phyloP scores from a whole-genome alignment of 345 rosid genomes.

The Salix udensis region DNA sequence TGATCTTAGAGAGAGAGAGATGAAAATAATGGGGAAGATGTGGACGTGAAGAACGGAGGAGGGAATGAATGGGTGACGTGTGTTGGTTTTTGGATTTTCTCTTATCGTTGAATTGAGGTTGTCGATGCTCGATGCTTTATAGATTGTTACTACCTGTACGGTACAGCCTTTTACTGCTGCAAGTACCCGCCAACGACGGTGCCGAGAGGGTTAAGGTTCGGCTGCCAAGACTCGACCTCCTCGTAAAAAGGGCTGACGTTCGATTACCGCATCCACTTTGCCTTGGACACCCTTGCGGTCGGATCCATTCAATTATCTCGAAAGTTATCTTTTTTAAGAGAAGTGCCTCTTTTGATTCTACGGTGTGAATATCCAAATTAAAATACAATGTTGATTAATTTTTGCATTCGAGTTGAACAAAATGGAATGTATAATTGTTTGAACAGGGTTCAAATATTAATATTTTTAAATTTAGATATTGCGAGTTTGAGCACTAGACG shows the following conservation, averaged over 20 bases:
- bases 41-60: conserved; percentile 37
- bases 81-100: conserved; percentile 24
- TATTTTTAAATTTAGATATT: too few relatives aligned
- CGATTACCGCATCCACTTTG: neutral
- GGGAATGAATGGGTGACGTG: conserved; percentile 29
- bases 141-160: neutral
- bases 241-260: neutral
- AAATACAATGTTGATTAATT: too few relatives aligned
- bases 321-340: too few relatives aligned
- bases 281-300: neutral
- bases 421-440: too few relatives aligned
- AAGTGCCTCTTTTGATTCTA: too few relatives aligned
- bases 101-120: conserved; percentile 73
- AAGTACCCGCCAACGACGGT: neutral
- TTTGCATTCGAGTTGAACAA: too few relatives aligned
- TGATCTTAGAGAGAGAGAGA: neutral
- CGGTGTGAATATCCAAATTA: too few relatives aligned
- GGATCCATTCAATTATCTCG: neutral
- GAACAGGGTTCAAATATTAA: too few relatives aligned
- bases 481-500: neutral
- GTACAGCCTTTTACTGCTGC: neutral
- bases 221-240: neutral
- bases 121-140: conserved; percentile 35
- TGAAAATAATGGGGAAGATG: conserved; percentile 21
- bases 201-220: neutral